These are phyloP conservation scores for Petunia axillaris DNA, from an alignment of 257 asterid genomes.

Conservation along the genomic window DNA sequence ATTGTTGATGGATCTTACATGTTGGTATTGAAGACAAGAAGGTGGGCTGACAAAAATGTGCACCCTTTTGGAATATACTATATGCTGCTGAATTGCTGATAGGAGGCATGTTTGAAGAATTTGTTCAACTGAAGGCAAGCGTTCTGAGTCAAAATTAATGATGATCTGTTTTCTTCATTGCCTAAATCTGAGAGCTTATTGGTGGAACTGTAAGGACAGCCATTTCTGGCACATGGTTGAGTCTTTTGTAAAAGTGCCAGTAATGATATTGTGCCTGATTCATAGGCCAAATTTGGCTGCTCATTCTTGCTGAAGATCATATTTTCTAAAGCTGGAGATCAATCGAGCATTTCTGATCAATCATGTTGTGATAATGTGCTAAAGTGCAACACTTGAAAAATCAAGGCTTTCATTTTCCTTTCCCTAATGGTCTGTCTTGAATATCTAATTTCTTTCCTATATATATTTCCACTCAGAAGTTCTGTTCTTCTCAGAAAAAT, in stretches of 20 bases:
- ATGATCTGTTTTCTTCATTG: not conserved
- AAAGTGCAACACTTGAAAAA: no score
- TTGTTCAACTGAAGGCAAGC: not conserved
- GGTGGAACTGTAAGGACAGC: not conserved
- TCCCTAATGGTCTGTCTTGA: not conserved
- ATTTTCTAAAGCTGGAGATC: not conserved
- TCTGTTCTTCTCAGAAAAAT: not conserved
- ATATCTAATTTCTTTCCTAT: not conserved
- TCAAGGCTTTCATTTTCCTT: not conserved
- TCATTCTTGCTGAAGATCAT: not conserved
- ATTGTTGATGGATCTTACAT: not conserved
- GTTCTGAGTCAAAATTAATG: not conserved
- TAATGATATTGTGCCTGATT: not conserved
- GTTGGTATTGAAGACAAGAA: not conserved
- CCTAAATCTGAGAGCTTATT: not conserved
- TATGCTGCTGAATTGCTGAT: conserved; percentile 8
- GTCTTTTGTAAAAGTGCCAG: not conserved
- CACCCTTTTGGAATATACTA: not conserved
- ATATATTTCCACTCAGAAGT: not conserved
- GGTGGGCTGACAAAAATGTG: not conserved
- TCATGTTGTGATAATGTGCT: not conserved
- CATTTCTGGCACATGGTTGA: not conserved
- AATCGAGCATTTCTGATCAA: not conserved
- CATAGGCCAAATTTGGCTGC: not conserved
- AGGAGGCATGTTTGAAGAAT: not conserved